These are phyloP conservation scores for Wickerhamomyces ciferrii DNA, from an alignment of 805 yeast genomes.

Conservation along the genomic window DNA sequence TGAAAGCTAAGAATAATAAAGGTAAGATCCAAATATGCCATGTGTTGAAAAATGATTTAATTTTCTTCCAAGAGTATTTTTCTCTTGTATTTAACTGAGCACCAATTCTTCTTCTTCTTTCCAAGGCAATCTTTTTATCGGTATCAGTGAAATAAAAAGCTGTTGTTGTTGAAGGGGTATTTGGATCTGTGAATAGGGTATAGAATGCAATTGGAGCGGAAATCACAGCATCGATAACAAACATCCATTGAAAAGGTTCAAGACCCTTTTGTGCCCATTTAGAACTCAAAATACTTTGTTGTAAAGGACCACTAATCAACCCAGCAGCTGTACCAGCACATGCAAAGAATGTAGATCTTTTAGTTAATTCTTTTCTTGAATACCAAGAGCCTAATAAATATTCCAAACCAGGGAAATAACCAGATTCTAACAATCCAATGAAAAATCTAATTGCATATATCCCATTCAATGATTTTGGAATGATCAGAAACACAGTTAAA, in stretches of 20 bases:
- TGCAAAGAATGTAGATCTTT: slow-evolving; percentile 24
- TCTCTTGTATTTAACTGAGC: slow-evolving; percentile 34
- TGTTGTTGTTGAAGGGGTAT: slow-evolving; percentile 34
- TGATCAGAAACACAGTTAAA: slow-evolving; percentile 26
- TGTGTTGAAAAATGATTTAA: slow-evolving; percentile 33
- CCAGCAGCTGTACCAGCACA: slow-evolving; percentile 24
- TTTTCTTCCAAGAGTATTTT: slow-evolving; percentile 31
- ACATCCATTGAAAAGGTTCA: slow-evolving; percentile 35
- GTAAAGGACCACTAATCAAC: slow-evolving; percentile 29
- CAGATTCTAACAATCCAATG: slow-evolving; percentile 36
- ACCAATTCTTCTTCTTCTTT: slow-evolving; percentile 32
- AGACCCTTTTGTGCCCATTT: slow-evolving; percentile 2
- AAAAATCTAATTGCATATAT: slow-evolving; percentile 27
- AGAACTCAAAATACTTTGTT: slow-evolving; percentile 21
- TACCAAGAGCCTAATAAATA: slow-evolving; percentile 31
- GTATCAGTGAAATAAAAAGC: slow-evolving; percentile 33
- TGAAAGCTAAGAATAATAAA: slow-evolving; percentile 2
- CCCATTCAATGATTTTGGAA: slow-evolving; percentile 15
- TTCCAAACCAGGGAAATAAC: slow-evolving; percentile 40
- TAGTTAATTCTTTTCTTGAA: slow-evolving; percentile 23
- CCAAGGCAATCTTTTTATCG: slow-evolving; percentile 37
- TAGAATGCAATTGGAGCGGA: slow-evolving; percentile 35
- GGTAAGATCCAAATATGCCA: slow-evolving; percentile 44
- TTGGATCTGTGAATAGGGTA: slow-evolving; percentile 33
- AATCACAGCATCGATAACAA: slow-evolving; percentile 34